These are phyloP conservation scores for Stemphylium vesicarium DNA, from an alignment of 2,329 filamentous ascomycete genomes.

Conservation along the genomic window DNA sequence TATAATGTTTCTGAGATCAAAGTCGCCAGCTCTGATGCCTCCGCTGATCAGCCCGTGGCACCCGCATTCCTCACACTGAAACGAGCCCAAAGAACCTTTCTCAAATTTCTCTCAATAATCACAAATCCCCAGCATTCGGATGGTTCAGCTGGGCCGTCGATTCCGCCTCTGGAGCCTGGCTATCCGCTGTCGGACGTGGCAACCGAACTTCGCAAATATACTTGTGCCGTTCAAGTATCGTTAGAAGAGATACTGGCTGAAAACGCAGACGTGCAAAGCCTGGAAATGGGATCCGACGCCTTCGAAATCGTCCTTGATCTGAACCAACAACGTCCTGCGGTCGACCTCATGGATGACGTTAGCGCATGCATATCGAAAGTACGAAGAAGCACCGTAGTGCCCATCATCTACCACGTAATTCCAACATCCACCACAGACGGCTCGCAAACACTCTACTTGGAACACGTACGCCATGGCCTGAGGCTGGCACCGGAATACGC, in stretches of 20 bases:
- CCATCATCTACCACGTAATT: constrained; percentile 51
- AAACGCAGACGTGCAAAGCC: constrained; percentile 66
- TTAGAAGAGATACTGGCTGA: constrained; percentile 62
- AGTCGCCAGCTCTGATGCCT: constrained; percentile 18
- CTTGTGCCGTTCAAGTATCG: constrained; percentile 69
- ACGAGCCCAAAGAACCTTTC: constrained; percentile 70
- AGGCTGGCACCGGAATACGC: constrained; percentile 66
- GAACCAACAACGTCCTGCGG: constrained; percentile 18
- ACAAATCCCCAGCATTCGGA: constrained; percentile 57
- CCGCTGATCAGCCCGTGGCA: constrained; percentile 41
- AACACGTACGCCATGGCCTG: constrained; percentile 65
- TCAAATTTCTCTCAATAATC: constrained; percentile 70
- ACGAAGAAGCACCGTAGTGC: constrained; percentile 65
- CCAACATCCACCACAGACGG: constrained; percentile 34
- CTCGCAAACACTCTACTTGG: constrained; percentile 56
- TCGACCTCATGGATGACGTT: constrained; percentile 51
- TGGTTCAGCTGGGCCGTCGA: constrained; percentile 20
- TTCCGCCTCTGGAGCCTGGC: constrained; percentile 67
- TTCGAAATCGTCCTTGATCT: constrained; percentile 66
- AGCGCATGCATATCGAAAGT: constrained; percentile 66
- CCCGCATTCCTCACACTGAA: constrained; percentile 72
- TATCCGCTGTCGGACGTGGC: constrained; percentile 69
- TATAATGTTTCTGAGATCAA: constrained; percentile 71
- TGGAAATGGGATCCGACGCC: constrained; percentile 71
- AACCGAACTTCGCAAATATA: constrained; percentile 67